Base-by-base conservation (phyloP, 2,329 filamentous ascomycete species). In the Cladosporium sp. region DNA sequence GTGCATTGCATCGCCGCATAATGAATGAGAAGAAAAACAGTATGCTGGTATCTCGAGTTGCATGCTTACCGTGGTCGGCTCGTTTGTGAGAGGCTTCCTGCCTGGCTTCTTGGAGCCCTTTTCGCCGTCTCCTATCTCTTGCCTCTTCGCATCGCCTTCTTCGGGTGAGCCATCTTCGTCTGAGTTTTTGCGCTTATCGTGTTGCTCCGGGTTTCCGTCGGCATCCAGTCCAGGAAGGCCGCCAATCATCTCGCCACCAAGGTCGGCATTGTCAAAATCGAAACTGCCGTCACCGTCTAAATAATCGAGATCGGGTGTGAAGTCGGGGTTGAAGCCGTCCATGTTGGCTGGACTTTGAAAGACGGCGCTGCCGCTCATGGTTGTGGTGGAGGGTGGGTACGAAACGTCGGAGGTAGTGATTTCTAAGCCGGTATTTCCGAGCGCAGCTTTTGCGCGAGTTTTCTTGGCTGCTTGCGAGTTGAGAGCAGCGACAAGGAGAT, bases 31-130 rank as follows among this genome's bases (percentile, higher is more conserved):
- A 32, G 7, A 21, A 28, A 8, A 7, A 25, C 14, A 39, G 14
- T 3, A 10, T 46, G 10, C 14, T n/a, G 56, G n/a, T 13, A 43
- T 48, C 58, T 32, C 36, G 46, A 5, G 28, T n/a, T 63, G 30
- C 30, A 49, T 48, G 87, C 93, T 83, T 88, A 98, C 94, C 71
- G 93, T 95, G 71, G 91, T 98, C 26, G 95, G 95, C 79, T 98
- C 95, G 25, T 92, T 96, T 57, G 92, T 98, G 73, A 98, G 84
- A 23, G 94, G 95, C 83, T 99, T 99, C 69, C 95, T 88, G 59
- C 95, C 95, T 5, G 95, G 94, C 81, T 98, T 99, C 87, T 98
- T 98, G 26, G 92, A 88, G 51, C 89, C 84, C 80, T 95, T 97
- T 64, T 92, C 89, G 66, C 89, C 88, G 78, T 96, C 93, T 66